Conservation (phyloP, 768 basidiomycete species). For the Suillus subluteus region DNA sequence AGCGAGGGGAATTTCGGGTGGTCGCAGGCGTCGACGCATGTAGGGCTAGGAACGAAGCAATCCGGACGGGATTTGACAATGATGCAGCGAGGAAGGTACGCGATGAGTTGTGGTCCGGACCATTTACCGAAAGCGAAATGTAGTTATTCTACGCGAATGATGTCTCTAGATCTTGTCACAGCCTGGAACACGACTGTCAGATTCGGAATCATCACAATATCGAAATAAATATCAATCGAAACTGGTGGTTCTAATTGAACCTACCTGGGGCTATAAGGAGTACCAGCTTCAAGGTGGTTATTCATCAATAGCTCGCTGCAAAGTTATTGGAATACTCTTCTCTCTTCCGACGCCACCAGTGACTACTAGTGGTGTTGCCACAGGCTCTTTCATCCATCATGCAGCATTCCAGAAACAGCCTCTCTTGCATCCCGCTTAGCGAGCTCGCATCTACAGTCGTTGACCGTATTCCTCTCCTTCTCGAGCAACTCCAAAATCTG, state of each 20-base stretch:
- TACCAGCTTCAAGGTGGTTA: background rate
- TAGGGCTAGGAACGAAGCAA: constrained; percentile 30
- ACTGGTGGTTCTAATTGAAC: background rate
- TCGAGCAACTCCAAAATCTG: constrained; percentile 5
- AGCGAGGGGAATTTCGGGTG: constrained; percentile 39
- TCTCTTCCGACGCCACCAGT: background rate
- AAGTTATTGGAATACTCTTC: background rate
- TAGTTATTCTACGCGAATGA: background rate
- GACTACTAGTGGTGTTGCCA: background rate
- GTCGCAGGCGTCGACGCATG: constrained; percentile 36
- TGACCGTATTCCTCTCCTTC: constrained; percentile 1
- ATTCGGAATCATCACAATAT: background rate
- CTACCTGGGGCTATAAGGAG: background rate
- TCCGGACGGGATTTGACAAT: constrained; percentile 12
- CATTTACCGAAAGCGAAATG: constrained; percentile 16
- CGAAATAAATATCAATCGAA: background rate
- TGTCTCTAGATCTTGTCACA: background rate
- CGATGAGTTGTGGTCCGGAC: constrained; percentile 8
- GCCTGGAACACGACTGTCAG: background rate
- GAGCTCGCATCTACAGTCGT: constrained; percentile 1
- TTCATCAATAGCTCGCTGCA: background rate
- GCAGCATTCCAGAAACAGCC: constrained; percentile 1
- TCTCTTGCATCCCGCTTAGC: background rate
- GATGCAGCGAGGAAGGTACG: constrained; percentile 3
- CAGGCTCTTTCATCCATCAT: background rate